Evolutionary conservation across 768 basidiomycete genomes (phyloP).

Genomic region (Lentinula boryana): DNA sequence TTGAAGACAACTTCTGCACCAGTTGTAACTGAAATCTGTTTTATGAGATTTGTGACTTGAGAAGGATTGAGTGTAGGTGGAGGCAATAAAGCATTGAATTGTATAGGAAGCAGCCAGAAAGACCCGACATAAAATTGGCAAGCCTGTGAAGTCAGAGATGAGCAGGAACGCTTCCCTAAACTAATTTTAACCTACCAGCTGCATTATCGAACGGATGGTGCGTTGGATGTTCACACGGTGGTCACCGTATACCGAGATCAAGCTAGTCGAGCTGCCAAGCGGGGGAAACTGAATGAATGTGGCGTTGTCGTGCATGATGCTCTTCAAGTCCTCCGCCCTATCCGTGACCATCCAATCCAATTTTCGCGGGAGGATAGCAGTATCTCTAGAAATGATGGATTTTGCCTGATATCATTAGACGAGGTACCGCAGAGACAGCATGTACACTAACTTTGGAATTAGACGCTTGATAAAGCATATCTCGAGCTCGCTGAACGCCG

Average conservation of each 20-base stretch:
- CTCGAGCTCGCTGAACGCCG: constrained; percentile 88
- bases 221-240: constrained; percentile 91
- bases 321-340: constrained; percentile 86
- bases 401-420: constrained; percentile 54
- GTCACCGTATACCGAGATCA: constrained; percentile 93
- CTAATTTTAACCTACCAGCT: constrained; percentile 56
- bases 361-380: constrained; percentile 91
- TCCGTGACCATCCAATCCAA: constrained; percentile 99
- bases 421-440: background rate
- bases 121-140: constrained; percentile 96
- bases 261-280: constrained; percentile 86
- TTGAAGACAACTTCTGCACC: constrained; percentile 97
- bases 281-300: constrained; percentile 93
- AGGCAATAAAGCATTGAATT: constrained; percentile 88
- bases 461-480: constrained; percentile 90
- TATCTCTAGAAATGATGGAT: constrained; percentile 85
- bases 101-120: constrained; percentile 91
- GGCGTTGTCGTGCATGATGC: constrained; percentile 93
- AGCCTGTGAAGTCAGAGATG: constrained; percentile 42
- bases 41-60: constrained; percentile 79
- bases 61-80: constrained; percentile 74
- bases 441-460: constrained; percentile 63
- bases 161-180: background rate
- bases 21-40: constrained; percentile 79
- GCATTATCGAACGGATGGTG: constrained; percentile 92